A percentile compares a stretch with the other conserved stretches of the same genome.
phyloP scores from a whole-genome alignment of 805 yeast species.

The Candida piceae region DNA sequence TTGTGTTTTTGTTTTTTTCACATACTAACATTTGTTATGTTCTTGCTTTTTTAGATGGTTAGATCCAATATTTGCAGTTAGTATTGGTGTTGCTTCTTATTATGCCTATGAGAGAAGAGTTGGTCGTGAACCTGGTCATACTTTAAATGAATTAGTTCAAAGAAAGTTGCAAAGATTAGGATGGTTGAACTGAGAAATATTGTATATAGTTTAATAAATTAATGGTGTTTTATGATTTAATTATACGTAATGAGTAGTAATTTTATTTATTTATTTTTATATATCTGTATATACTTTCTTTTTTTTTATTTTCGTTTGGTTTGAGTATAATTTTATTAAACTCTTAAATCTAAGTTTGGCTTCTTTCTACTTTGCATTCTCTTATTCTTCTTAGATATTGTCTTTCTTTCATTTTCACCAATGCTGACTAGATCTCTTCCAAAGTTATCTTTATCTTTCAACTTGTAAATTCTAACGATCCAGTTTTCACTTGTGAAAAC shows the following conservation, averaged over 20 bases:
- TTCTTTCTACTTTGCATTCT: conserved; percentile 24
- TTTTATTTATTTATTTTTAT: neutral
- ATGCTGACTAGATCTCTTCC: conserved; percentile 74
- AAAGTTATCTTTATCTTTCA: conserved; percentile 79
- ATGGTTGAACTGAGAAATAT: too few species aligned
- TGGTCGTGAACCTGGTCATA: conserved; percentile 55
- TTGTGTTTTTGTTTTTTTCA: too few species aligned
- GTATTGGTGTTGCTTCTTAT: conserved; percentile 59
- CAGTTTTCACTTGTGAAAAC: conserved; percentile 94
- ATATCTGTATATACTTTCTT: too few species aligned
- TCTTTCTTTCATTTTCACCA: conserved; percentile 43
- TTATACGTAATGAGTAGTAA: too few species aligned
- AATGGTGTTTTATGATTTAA: too few species aligned
- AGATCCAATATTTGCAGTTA: conserved; percentile 63
- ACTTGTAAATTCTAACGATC: conserved; percentile 91
- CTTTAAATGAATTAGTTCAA: conserved; percentile 46
- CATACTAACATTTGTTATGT: too few species aligned
- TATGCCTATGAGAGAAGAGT: conserved; percentile 57
- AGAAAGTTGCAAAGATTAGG: conserved; percentile 24
- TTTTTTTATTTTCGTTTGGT: too few species aligned
- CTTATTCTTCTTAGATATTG: conserved; percentile 21
- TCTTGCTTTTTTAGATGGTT: too few species aligned
- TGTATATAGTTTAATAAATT: too few species aligned
- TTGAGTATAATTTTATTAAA: too few species aligned
- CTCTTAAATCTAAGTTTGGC: conserved; percentile 28